Evolutionary conservation across 495 filamentous ascomycete genomes (phyloP).

Genomic region (Ramalina peruviana): DNA sequence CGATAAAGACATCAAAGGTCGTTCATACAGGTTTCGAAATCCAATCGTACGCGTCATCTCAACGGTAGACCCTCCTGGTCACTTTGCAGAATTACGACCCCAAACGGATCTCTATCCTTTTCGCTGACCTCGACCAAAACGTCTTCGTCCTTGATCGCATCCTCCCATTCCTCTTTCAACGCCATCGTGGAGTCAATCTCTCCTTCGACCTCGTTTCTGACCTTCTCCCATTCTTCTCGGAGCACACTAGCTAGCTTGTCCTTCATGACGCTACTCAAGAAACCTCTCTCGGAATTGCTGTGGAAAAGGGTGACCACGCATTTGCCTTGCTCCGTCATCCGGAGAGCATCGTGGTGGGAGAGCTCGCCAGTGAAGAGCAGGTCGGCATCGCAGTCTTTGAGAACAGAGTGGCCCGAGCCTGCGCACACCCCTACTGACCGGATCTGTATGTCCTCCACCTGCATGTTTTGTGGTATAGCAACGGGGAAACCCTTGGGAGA

Average conservation of each 20-base stretch:
- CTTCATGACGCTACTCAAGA: conserved; percentile 56
- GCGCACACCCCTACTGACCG: conserved; percentile 60
- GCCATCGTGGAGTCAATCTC: conserved; percentile 21
- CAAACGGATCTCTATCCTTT: conserved; percentile 67
- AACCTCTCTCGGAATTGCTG: conserved; percentile 79
- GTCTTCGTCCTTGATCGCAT: conserved; percentile 33
- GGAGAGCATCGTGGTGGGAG: conserved; percentile 79
- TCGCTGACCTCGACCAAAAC: conserved; percentile 61
- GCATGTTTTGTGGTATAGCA: conserved; percentile 47
- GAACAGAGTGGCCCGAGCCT: conserved; percentile 62
- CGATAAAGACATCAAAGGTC: background rate
- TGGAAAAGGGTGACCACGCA: conserved; percentile 77
- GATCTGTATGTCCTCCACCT: conserved; percentile 41
- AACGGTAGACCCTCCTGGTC: conserved; percentile 15
- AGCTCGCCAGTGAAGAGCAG: conserved; percentile 85
- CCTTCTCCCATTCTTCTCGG: conserved; percentile 35
- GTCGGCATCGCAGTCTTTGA: conserved; percentile 53
- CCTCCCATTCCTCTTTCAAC: conserved; percentile 24
- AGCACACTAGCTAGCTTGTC: conserved; percentile 45
- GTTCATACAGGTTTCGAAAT: background rate
- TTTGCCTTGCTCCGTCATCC: conserved; percentile 76
- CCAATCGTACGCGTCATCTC: conserved; percentile 4
- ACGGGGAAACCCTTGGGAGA: conserved; percentile 51
- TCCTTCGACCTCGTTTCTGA: conserved; percentile 25
- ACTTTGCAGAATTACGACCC: conserved; percentile 42